Evolutionary conservation across 2,329 filamentous ascomycete species (phyloP).

Genomic region (Xylariaceae sp.): DNA sequence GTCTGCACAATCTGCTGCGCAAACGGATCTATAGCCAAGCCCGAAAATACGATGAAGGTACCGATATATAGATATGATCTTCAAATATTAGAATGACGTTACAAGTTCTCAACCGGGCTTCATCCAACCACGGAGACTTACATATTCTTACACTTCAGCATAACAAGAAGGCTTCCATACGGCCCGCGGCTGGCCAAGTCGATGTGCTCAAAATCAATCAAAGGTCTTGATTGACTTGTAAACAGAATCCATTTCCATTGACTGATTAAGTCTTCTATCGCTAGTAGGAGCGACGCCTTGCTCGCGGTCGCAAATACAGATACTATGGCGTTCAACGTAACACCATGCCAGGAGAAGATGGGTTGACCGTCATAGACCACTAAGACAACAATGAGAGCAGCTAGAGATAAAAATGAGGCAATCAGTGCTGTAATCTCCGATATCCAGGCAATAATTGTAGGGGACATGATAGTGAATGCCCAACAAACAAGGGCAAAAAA

Average conservation of each 20-base stretch:
- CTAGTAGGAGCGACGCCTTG: neutral
- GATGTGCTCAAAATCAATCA: slow-evolving; percentile 1
- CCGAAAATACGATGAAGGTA: neutral
- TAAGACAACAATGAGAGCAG: too few species aligned
- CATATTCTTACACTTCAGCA: neutral
- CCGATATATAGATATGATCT: neutral
- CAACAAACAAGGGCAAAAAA: too few species aligned
- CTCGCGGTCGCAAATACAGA: too few species aligned
- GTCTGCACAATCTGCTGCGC: slow-evolving; percentile 1
- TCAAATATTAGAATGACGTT: neutral
- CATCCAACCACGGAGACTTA: too few species aligned
- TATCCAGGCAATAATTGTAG: too few species aligned
- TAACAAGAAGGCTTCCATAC: neutral
- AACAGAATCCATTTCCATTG: slow-evolving; percentile 3
- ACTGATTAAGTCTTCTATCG: neutral
- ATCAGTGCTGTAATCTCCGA: too few species aligned
- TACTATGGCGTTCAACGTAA: too few species aligned
- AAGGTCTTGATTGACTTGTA: neutral
- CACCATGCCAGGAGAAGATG: too few species aligned
- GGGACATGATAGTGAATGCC: too few species aligned
- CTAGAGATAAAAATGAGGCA: too few species aligned
- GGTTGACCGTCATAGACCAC: too few species aligned
- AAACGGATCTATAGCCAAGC: neutral
- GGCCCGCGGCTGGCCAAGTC: neutral
- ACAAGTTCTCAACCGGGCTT: too few species aligned